Percentiles rank a stretch among this genome's conserved stretches.
Conservation (phyloP, 2,329 filamentous ascomycete genomes). For the Penicillium sclerotigenum region DNA sequence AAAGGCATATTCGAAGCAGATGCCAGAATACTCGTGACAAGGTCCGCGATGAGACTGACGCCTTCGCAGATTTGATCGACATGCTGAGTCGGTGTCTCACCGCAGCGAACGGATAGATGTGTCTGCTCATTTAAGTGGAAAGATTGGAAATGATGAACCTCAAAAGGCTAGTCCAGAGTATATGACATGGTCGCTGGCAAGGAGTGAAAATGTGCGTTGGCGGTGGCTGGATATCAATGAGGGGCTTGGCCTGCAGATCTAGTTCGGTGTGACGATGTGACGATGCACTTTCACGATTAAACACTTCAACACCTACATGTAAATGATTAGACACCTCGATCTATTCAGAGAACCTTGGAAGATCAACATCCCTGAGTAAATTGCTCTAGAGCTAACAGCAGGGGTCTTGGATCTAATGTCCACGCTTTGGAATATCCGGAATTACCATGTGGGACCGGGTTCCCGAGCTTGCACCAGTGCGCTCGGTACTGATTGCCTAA, state of each 20-base stretch:
- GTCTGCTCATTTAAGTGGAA: neutral
- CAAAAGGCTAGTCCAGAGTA: neutral
- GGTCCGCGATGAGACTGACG: conserved; percentile 5
- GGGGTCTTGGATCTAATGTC: neutral
- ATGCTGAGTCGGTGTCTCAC: conserved; percentile 15
- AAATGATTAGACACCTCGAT: neutral
- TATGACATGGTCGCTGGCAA: neutral
- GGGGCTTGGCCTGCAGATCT: conserved; percentile 9
- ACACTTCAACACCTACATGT: neutral
- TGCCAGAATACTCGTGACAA: conserved; percentile 21
- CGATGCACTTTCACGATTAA: neutral
- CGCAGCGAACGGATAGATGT: conserved; percentile 9
- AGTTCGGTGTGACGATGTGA: conserved; percentile 7
- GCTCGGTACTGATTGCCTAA: conserved; percentile 13
- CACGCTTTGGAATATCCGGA: neutral
- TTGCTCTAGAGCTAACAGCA: neutral
- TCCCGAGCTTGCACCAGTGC: neutral
- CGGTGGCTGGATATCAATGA: conserved; percentile 6
- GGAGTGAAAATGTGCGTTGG: conserved; percentile 1
- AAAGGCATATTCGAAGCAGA: conserved; percentile 26
- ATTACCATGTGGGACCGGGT: neutral
- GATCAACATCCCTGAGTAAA: neutral
- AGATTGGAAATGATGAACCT: neutral
- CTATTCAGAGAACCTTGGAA: neutral
- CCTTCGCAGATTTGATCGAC: conserved; percentile 12